These are phyloP conservation scores for Citrus sp. DNA, from an alignment of 345 rosid genomes.

Conservation along the genomic window DNA sequence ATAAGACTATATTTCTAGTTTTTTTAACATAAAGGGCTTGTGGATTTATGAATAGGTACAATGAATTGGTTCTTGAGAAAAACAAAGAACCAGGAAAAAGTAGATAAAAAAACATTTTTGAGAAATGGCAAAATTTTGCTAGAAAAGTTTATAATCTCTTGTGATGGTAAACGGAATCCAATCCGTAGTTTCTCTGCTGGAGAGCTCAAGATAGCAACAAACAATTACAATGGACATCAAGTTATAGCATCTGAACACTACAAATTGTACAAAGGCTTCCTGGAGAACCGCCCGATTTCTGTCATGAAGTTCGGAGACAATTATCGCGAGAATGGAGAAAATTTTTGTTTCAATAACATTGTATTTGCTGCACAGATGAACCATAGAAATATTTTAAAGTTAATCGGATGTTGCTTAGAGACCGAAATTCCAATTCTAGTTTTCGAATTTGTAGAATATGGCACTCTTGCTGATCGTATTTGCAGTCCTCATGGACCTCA, in stretches of 20 bases:
- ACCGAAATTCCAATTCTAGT: slow-evolving; percentile 8
- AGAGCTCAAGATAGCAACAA: slow-evolving; percentile 19
- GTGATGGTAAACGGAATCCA: slow-evolving; percentile 13
- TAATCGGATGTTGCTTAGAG: slow-evolving; percentile 34
- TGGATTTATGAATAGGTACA: not conserved
- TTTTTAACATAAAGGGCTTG: not conserved
- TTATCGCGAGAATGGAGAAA: not conserved
- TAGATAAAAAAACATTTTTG: not conserved
- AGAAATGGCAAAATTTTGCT: slow-evolving; percentile 17
- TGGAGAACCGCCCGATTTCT: slow-evolving; percentile 5
- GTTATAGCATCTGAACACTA: not conserved
- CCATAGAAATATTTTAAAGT: slow-evolving; percentile 18
- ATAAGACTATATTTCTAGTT: not conserved
- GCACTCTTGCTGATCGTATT: slow-evolving; percentile 11
- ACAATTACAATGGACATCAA: not conserved
- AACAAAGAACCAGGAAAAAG: not conserved
- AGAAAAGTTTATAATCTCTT: slow-evolving; percentile 13
- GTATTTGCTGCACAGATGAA: slow-evolving; percentile 12
- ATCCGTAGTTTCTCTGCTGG: slow-evolving; percentile 5
- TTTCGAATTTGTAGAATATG: slow-evolving; percentile 7
- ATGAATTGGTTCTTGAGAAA: not conserved
- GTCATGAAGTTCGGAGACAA: not conserved
- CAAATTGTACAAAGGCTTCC: slow-evolving; percentile 4
- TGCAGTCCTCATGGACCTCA: not conserved
- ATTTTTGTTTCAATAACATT: slow-evolving; percentile 5